Base-by-base conservation (phyloP, 164 flowering plant species). In the Cinnamomum micranthum region DNA sequence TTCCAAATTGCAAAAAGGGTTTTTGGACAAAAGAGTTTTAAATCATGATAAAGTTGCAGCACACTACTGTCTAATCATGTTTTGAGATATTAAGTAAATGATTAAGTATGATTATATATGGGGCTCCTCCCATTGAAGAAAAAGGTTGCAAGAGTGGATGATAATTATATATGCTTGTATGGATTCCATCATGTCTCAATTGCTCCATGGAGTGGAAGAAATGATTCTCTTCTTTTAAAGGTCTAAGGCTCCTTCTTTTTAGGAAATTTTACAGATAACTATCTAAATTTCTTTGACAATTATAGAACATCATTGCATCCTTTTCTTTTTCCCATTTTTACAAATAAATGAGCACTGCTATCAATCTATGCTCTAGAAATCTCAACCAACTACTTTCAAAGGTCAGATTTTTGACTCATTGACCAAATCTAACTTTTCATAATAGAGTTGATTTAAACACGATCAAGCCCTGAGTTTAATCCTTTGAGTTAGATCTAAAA, bases 41-140 rank as follows among this genome's bases (percentile, higher is more conserved):
- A 71, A 59, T 55, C 50, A 55, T 19, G 50, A 27, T 55, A 71
- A 27, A 59, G 47, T 33, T 35, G 64, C 27, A 15, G 33, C 69
- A 50, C 78, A 76, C 78, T 59, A 70, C 59, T 27, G 78, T 76
- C 74, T 31, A 71, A 76, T 76, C 69, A 73, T 19, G 59, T 25
- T 52, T 50, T 65, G 62, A 25, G 28, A 67, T 58, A 58, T 50
- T 65, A 9, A 47, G 66, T 62, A 62, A 59, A 20, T 55, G 51
- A 15, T 22, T 70, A 70, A 47, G 59, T 50, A 75, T 23, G 71
- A 70, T 69, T 55, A 55, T 41, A 41, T 6, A 4, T 60, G 65
- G 11, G 55, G 63, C 63, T 41, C 67, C n/a, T n/a, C n/a, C n/a
- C 33, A 11, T 25, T 12, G 24, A 63, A 58, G 35, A 59, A 67